Evolutionary conservation across 2,329 filamentous ascomycete species (phyloP).

Genomic region (Stemphylium beticola): DNA sequence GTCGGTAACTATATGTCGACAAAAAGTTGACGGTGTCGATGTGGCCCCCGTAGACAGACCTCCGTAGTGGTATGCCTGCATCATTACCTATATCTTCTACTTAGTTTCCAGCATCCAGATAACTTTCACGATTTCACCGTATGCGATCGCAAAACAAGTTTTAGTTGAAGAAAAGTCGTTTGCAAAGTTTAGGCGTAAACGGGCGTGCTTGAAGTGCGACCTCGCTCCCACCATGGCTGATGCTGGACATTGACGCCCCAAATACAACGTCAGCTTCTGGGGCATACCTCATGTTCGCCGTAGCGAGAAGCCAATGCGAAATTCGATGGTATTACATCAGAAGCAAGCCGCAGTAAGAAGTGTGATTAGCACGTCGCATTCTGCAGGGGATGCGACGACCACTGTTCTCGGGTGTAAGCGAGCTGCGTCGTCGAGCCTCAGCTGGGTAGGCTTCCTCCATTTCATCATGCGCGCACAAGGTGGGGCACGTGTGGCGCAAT

Average conservation of each 20-base stretch:
- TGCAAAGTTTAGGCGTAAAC: too few species aligned
- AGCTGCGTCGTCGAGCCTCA: neutral
- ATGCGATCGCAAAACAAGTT: too few species aligned
- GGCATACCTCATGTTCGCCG: neutral
- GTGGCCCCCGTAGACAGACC: too few species aligned
- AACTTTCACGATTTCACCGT: too few species aligned
- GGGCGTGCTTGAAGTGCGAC: too few species aligned
- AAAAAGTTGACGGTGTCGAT: too few species aligned
- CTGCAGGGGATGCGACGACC: neutral
- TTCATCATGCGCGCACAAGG: conserved; percentile 1
- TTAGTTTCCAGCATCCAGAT: too few species aligned
- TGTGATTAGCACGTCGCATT: neutral
- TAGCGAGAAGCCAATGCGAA: neutral
- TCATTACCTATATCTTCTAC: too few species aligned
- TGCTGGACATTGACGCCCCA: neutral
- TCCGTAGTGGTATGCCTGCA: too few species aligned
- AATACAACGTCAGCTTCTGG: too few species aligned
- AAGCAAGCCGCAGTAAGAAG: neutral
- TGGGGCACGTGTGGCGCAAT: conserved; percentile 20
- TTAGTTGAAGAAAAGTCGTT: too few species aligned
- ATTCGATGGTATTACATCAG: neutral
- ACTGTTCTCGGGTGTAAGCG: neutral
- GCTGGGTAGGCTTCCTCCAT: neutral
- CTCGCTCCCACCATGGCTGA: neutral
- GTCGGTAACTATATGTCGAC: too few species aligned